Evolutionary conservation across 2,329 filamentous ascomycete species (phyloP).

Genomic region (Diplodia seriata): DNA sequence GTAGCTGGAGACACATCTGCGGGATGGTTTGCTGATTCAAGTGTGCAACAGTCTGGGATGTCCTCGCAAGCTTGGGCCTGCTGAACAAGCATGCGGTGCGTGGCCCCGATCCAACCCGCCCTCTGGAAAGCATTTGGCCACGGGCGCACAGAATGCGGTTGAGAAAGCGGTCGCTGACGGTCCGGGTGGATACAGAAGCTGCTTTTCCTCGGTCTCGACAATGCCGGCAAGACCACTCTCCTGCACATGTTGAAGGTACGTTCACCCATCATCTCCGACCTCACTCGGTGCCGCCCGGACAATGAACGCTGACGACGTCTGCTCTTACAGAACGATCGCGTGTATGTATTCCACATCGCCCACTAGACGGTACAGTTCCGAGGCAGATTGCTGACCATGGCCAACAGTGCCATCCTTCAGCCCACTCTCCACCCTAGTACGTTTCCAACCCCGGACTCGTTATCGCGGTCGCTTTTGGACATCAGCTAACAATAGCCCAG

Average conservation of each 20-base stretch:
- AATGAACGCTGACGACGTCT: not conserved
- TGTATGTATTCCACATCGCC: conserved; percentile 20
- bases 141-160: not conserved
- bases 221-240: conserved; percentile 92
- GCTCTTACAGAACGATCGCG: conserved; percentile 75
- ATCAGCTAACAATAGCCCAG: conserved; percentile 52
- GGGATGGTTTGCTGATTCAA: conserved; percentile 32
- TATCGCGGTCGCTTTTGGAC: conserved; percentile 3
- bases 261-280: not conserved
- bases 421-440: conserved; percentile 79
- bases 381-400: conserved; percentile 1
- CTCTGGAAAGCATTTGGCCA: not conserved
- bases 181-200: conserved; percentile 37
- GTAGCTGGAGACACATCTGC: not conserved
- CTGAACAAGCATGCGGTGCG: conserved; percentile 83
- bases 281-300: not conserved
- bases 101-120: conserved; percentile 3
- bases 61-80: conserved; percentile 83
- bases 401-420: conserved; percentile 53
- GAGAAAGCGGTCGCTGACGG: conserved; percentile 4
- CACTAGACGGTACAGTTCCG: not conserved
- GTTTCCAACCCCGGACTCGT: conserved; percentile 44
- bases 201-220: conserved; percentile 84
- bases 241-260: conserved; percentile 85
- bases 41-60: conserved; percentile 74